phyloP scores from a whole-genome alignment of 306 rosid genomes.

The Pueraria montana region DNA sequence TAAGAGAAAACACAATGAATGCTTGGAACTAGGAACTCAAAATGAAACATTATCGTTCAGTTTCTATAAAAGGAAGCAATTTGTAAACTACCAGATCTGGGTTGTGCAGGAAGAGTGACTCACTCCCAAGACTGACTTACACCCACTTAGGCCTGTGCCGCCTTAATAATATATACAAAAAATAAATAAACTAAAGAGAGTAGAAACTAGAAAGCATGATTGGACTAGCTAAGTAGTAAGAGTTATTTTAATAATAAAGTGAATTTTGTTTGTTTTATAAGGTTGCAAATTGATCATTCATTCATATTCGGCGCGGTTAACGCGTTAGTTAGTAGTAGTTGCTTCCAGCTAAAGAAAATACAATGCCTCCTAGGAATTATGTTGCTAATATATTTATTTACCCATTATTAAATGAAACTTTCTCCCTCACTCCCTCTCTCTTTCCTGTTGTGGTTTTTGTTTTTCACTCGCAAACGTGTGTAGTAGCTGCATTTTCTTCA shows the following conservation, averaged over 20 bases:
- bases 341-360: slow-evolving; percentile 46
- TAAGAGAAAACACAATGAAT: background rate
- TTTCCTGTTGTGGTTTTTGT: background rate
- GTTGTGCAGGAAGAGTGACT: slow-evolving; percentile 33
- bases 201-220: background rate
- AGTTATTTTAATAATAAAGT: slow-evolving; percentile 24
- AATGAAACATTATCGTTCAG: slow-evolving; percentile 32
- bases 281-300: slow-evolving; percentile 26
- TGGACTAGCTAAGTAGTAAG: slow-evolving; percentile 1
- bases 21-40: background rate
- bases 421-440: background rate
- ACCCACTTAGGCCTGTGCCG: slow-evolving; percentile 29
- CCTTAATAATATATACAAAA: slow-evolving; percentile 42
- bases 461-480: background rate
- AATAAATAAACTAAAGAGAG: background rate
- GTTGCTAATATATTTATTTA: background rate
- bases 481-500: background rate
- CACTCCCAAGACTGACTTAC: slow-evolving; percentile 34
- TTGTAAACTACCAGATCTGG: slow-evolving; percentile 43
- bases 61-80: slow-evolving; percentile 40
- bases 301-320: slow-evolving; percentile 47
- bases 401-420: slow-evolving; percentile 32
- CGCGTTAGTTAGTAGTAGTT: slow-evolving; percentile 54
- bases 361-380: slow-evolving; percentile 12
- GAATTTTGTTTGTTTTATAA: slow-evolving; percentile 19